A percentile compares a stretch with the other conserved stretches of the same genome.
Conservation (phyloP, 345 rosid species). For the Moricandia moricandioides region DNA sequence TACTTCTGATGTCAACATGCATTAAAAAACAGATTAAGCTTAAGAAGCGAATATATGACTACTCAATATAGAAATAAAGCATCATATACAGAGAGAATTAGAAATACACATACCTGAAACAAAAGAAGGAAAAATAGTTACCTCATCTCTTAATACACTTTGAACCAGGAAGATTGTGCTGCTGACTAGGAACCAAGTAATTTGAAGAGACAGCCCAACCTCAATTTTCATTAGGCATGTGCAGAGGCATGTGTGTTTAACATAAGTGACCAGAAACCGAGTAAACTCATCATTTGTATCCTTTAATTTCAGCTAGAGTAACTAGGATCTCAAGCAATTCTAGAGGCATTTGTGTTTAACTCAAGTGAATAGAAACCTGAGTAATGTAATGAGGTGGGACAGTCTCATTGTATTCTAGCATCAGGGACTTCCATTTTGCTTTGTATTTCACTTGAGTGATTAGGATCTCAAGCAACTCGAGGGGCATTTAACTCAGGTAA, state of each 20-base stretch:
- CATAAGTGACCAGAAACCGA: background rate
- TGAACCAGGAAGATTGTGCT: too few species aligned
- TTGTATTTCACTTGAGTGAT: background rate
- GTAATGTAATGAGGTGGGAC: background rate
- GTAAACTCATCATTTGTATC: background rate
- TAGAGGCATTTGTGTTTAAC: background rate
- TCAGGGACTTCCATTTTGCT: background rate
- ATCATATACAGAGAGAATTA: too few species aligned
- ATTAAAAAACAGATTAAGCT: too few species aligned
- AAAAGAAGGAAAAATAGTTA: too few species aligned
- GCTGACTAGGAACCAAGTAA: background rate
- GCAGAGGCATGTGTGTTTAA: background rate
- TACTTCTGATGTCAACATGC: too few species aligned
- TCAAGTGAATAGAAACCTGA: too few species aligned
- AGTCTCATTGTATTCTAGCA: background rate
- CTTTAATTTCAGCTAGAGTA: background rate
- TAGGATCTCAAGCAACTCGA: too few species aligned
- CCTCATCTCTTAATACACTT: too few species aligned
- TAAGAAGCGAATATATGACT: too few species aligned
- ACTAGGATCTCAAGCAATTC: background rate
- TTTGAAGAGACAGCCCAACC: background rate
- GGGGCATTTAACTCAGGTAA: too few species aligned
- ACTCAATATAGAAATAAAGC: too few species aligned
- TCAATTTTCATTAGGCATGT: background rate
- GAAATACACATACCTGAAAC: too few species aligned